Evolutionary conservation across 192 early-diverging fungal genomes (phyloP).

Genomic region (Dissophora globulifera): DNA sequence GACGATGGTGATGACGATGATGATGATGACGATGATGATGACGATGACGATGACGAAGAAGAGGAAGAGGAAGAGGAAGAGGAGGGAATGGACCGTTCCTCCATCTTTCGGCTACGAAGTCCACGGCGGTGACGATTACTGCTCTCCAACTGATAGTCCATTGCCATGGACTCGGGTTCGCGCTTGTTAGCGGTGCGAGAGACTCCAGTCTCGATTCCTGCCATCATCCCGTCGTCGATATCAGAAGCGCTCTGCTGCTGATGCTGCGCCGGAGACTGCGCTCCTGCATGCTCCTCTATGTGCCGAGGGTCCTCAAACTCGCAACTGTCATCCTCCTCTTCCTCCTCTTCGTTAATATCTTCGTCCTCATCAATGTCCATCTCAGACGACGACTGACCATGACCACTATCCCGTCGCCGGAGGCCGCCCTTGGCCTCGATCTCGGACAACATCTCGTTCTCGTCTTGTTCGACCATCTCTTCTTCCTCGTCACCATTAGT

Average conservation of each 20-base stretch:
- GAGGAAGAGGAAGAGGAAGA: slow-evolving; percentile 13
- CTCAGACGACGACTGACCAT: slow-evolving; percentile 42
- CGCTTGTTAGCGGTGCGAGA: slow-evolving; percentile 18
- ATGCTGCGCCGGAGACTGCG: neutral
- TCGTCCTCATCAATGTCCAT: slow-evolving; percentile 47
- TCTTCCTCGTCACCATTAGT: slow-evolving; percentile 23
- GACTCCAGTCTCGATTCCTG: neutral
- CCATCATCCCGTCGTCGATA: neutral
- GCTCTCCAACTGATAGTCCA: slow-evolving; percentile 33
- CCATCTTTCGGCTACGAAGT: slow-evolving; percentile 23
- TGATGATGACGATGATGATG: too few relatives aligned
- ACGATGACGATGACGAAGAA: too few relatives aligned
- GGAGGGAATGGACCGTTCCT: slow-evolving; percentile 11
- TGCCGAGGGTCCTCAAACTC: too few relatives aligned
- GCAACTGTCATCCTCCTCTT: too few relatives aligned
- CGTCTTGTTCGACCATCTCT: slow-evolving; percentile 11
- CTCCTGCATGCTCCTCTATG: too few relatives aligned
- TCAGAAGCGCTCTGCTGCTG: too few relatives aligned
- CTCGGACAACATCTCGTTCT: slow-evolving; percentile 28
- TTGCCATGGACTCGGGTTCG: slow-evolving; percentile 21
- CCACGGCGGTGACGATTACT: slow-evolving; percentile 20
- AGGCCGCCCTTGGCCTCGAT: slow-evolving; percentile 51
- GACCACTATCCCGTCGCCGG: slow-evolving; percentile 47
- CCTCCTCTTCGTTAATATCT: slow-evolving; percentile 21
- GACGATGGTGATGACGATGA: too few relatives aligned